Percentiles rank a stretch among this genome's conserved stretches.
Conservation (phyloP, 148 eudicot species). For the Camellia japonica region DNA sequence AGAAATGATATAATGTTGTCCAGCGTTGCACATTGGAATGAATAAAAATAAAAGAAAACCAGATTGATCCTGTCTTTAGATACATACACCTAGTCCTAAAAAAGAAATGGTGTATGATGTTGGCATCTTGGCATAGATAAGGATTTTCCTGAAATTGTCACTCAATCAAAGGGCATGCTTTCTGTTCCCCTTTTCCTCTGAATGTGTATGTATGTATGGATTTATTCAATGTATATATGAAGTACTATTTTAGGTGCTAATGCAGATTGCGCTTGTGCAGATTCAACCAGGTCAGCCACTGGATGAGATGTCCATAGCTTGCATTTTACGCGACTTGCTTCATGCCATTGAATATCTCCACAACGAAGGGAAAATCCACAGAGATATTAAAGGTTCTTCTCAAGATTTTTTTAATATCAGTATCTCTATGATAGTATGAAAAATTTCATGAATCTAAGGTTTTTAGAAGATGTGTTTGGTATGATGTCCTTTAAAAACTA, state of each 20-base stretch:
- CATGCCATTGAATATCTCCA: conserved; percentile 97
- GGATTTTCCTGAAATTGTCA: conserved; percentile 4
- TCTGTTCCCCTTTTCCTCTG: neutral
- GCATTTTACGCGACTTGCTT: conserved; percentile 87
- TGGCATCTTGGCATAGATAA: neutral
- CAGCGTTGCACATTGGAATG: neutral
- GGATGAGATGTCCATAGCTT: conserved; percentile 88
- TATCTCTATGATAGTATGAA: neutral
- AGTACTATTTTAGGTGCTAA: neutral
- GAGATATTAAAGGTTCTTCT: conserved; percentile 83
- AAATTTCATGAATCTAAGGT: neutral
- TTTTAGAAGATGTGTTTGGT: neutral
- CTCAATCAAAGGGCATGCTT: neutral
- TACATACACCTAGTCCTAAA: neutral
- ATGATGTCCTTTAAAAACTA: neutral
- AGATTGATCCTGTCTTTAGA: neutral
- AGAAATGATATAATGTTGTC: neutral
- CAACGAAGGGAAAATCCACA: conserved; percentile 90
- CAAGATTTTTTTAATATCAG: neutral
- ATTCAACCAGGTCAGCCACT: conserved; percentile 90
- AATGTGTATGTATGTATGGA: neutral
- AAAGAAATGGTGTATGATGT: neutral
- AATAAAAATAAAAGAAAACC: neutral
- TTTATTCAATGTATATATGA: neutral
- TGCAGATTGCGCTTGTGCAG: conserved; percentile 46